Evolutionary conservation across 2,329 filamentous ascomycete species (phyloP).

Genomic region (Pseudocercospora macadamiae): DNA sequence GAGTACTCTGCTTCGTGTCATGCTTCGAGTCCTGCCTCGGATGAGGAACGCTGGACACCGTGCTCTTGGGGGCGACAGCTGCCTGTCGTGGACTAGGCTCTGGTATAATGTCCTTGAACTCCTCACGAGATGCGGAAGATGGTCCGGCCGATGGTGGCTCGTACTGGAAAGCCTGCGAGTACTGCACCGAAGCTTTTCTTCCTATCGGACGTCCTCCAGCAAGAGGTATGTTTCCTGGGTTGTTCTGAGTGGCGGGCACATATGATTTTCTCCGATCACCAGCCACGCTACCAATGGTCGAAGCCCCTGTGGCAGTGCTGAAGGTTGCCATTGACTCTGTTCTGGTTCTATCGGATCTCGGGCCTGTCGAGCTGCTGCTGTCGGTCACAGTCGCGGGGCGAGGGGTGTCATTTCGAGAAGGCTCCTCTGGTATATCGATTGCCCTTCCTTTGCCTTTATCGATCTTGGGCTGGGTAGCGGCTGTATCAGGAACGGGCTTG

Average conservation of each 20-base stretch:
- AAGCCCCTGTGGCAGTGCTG: constrained; percentile 12
- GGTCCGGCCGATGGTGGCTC: constrained; percentile 3
- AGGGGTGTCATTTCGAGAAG: background rate
- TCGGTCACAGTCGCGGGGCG: constrained; percentile 10
- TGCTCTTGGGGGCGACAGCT: background rate
- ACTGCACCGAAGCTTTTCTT: background rate
- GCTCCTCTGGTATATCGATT: constrained; percentile 1
- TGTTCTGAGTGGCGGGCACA: background rate
- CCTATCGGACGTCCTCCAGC: constrained; percentile 5
- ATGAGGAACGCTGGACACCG: background rate
- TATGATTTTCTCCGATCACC: constrained; percentile 4
- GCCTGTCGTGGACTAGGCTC: background rate
- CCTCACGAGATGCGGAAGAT: background rate
- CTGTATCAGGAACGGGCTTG: background rate
- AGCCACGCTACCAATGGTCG: constrained; percentile 9
- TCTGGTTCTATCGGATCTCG: constrained; percentile 14
- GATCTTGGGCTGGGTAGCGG: constrained; percentile 10
- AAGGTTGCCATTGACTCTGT: constrained; percentile 14
- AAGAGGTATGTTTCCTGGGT: constrained; percentile 4
- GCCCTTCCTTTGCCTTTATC: constrained; percentile 20
- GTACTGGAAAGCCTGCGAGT: background rate
- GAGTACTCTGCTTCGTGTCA: background rate
- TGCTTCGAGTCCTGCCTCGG: background rate
- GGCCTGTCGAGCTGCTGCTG: constrained; percentile 12
- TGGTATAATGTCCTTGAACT: background rate